Evolutionary conservation across 176 grass and related monocot species (phyloP).

Genomic region (Aegilops sharonensis): DNA sequence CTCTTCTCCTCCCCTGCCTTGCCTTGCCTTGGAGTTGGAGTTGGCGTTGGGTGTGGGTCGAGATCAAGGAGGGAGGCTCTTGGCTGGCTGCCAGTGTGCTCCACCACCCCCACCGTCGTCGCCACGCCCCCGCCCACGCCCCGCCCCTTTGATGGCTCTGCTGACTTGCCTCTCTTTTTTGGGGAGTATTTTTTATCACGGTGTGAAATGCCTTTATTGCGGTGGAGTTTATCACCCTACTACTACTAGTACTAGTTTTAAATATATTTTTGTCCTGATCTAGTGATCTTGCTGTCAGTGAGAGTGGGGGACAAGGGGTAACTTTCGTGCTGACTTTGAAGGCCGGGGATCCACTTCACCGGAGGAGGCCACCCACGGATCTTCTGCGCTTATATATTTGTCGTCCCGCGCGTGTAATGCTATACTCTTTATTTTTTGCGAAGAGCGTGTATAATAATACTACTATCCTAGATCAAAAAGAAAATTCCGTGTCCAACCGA

Average conservation of each 20-base stretch:
- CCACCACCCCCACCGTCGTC: slow-evolving; percentile 24
- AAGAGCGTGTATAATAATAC: too few relatives aligned
- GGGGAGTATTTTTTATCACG: not conserved
- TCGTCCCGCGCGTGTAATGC: not conserved
- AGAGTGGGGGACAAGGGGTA: slow-evolving; percentile 21
- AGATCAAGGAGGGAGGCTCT: slow-evolving; percentile 8
- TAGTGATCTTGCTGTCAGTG: slow-evolving; percentile 14
- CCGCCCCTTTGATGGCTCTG: not conserved
- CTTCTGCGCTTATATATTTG: not conserved
- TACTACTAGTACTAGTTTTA: not conserved
- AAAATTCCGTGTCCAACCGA: too few relatives aligned
- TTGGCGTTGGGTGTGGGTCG: slow-evolving; percentile 21
- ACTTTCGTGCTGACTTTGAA: slow-evolving; percentile 41
- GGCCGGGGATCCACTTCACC: not conserved
- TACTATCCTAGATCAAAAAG: too few relatives aligned
- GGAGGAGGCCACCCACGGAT: not conserved
- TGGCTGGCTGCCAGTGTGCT: slow-evolving; percentile 14
- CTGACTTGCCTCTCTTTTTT: slow-evolving; percentile 15
- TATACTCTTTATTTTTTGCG: too few relatives aligned
- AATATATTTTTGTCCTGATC: not conserved
- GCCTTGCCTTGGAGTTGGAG: slow-evolving; percentile 2
- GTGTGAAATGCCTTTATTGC: not conserved
- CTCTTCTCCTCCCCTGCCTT: too few relatives aligned
- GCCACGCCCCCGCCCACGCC: not conserved
- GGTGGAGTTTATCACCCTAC: not conserved